Conservation (phyloP, 805 yeast species). For the Priceomyces haplophilus region DNA sequence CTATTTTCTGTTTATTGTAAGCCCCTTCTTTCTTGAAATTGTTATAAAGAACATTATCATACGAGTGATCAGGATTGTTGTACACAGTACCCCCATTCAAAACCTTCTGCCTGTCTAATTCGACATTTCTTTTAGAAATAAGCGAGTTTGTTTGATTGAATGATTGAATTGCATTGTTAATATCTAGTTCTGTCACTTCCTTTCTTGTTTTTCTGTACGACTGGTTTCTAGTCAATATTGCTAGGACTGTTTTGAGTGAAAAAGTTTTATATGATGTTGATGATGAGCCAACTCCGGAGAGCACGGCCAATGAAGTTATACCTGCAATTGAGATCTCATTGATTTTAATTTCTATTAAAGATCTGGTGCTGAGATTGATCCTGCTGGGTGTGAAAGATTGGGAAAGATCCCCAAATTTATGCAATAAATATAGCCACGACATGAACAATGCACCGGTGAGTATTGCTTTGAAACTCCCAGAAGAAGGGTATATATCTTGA, state of each 20-base stretch:
- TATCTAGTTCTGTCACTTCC: slow-evolving; percentile 26
- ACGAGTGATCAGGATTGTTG: slow-evolving; percentile 14
- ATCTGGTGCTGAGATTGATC: slow-evolving; percentile 15
- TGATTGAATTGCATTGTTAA: slow-evolving; percentile 34
- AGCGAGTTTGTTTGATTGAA: slow-evolving; percentile 41
- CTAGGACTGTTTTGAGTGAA: slow-evolving; percentile 5
- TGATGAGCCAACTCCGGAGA: slow-evolving; percentile 52
- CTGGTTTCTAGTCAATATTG: background rate
- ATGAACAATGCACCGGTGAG: slow-evolving; percentile 12
- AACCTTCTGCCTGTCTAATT: slow-evolving; percentile 21
- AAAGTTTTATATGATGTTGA: slow-evolving; percentile 40
- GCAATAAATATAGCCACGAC: slow-evolving; percentile 34
- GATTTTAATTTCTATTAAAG: slow-evolving; percentile 41
- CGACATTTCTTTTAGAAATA: slow-evolving; percentile 29
- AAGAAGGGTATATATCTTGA: slow-evolving; percentile 24
- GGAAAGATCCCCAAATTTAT: slow-evolving; percentile 33
- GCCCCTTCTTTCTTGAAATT: slow-evolving; percentile 8
- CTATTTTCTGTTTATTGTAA: slow-evolving; percentile 17
- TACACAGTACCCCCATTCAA: slow-evolving; percentile 26
- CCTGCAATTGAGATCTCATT: slow-evolving; percentile 49
- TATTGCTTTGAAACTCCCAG: slow-evolving; percentile 1
- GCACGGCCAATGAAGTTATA: slow-evolving; percentile 45
- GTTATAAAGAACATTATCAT: slow-evolving; percentile 11
- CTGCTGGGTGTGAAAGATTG: slow-evolving; percentile 20
- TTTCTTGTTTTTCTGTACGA: background rate